phyloP scores from a whole-genome alignment of 2,329 filamentous ascomycete species.

The Epichloe elymi region DNA sequence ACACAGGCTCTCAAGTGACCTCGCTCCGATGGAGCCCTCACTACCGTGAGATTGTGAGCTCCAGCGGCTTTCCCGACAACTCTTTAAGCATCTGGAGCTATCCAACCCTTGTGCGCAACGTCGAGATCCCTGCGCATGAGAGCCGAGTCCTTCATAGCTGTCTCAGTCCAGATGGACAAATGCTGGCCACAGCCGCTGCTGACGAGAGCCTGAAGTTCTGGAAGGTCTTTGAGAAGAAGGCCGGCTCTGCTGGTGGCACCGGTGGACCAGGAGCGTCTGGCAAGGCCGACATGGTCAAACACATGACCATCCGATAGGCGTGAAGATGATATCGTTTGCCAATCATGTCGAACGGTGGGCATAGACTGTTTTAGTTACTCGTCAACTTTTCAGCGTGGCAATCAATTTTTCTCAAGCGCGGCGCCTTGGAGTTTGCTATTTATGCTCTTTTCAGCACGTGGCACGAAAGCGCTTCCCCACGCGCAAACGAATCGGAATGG shows the following conservation, averaged over 20 bases:
- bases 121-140: slow-evolving; percentile 96
- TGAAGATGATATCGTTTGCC: slow-evolving; percentile 7
- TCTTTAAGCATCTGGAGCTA: slow-evolving; percentile 99
- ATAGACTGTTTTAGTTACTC: slow-evolving; percentile 30
- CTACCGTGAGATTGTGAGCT: slow-evolving; percentile 97
- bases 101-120: slow-evolving; percentile 88
- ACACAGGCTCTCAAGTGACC: slow-evolving; percentile 95
- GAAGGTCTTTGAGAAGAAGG: slow-evolving; percentile 99
- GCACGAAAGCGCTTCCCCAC: slow-evolving; percentile 37
- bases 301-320: slow-evolving; percentile 78
- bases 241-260: slow-evolving; percentile 54
- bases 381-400: slow-evolving; percentile 18
- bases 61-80: slow-evolving; percentile 97
- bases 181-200: slow-evolving; percentile 88
- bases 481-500: slow-evolving; percentile 21
- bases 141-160: slow-evolving; percentile 93
- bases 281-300: slow-evolving; percentile 81
- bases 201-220: slow-evolving; percentile 99
- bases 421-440: slow-evolving; percentile 31
- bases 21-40: slow-evolving; percentile 91
- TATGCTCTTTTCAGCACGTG: slow-evolving; percentile 29
- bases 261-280: slow-evolving; percentile 54
- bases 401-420: slow-evolving; percentile 30
- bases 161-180: slow-evolving; percentile 93
- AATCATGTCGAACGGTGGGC: slow-evolving; percentile 30